Base-by-base conservation (phyloP, 768 basidiomycete species). In the Amanita pallidorosea region DNA sequence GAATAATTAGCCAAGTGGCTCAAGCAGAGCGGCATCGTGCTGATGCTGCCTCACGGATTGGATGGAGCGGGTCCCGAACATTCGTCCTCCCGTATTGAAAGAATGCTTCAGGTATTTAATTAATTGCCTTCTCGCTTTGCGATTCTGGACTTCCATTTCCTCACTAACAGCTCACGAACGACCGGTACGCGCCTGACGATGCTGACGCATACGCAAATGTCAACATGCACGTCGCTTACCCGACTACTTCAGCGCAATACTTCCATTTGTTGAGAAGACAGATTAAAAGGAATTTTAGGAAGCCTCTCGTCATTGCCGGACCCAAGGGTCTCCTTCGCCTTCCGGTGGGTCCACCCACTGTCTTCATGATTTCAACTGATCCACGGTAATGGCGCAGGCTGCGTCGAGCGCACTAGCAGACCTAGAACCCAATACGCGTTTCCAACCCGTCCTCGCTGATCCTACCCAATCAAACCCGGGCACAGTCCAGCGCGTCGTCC, bases 51-150 rank as follows among this genome's bases (percentile, higher is more conserved):
- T 22, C 92, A 96, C 54, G 92, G 93, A 13, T 71, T 90, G 13
- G 91, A 96, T 57, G 92, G 92, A 25, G 91, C 92, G 13, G 92
- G 93, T 2, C 92, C 92, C 0, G 92, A 96, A 62, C 92, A 96
- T 61, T 95, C 91, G 0, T 91, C 88, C 0, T 85, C 81, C 45
- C 80, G 92, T 13, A 72, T 95, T 37, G 92, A 96, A 61, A 74
- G 92, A 34, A 87, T 91, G 81, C 70, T 95, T n/a, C 92, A 92
- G 74, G 88, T 86, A n/a, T n/a, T n/a, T n/a, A 50, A 41, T 41
- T 18, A 8, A 33, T 13, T 41, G 3, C 17, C 40, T 4, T 31
- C 31, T 41, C 22, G 8, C 51, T 15, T 52, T 53, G 29, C 41
- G 15, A 6, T 49, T 12, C 51, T n/a, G 23, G 40, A 15, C 23